Base-by-base conservation (phyloP, 129 eudicot species). In the Flaveria brownii region DNA sequence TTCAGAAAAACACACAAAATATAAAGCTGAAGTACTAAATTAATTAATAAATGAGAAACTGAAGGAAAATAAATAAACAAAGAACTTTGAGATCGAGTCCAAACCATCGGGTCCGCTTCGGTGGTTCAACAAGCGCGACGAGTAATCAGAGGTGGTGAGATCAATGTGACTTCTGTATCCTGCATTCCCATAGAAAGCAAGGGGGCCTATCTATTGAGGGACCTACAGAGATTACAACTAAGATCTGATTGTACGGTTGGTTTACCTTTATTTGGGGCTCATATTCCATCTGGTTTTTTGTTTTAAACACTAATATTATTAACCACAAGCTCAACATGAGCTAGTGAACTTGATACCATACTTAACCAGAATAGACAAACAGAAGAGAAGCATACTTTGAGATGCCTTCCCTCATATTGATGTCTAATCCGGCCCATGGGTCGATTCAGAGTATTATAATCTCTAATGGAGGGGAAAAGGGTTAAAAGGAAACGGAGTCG, bases 241-340 rank as follows among this genome's bases (percentile, higher is more conserved):
- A 77, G 61, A 30, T 68, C 14, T 56, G 12, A 55, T 39, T 57
- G n/a, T 62, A 61, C 26, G 28, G 61, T 50, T 36, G 54, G 57
- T 30, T 36, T 71, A 15, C 23, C 26, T 74, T 59, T 50, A 65
- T 65, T 51, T 50, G 64, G 64, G 23, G 9, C 17, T 33, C 1
- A 39, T 50, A 46, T 61, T 75, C 57, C 65, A 14, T 76, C 16
- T 50, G 66, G 52, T 51, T 18, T 52, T 56, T 11, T 11, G 16
- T 5, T 28, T 20, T 36, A 42, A n/a, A 62, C 67, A 49, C 46
- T 41, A 42, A 59, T 74, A 63, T 22, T 63, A 63, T 68, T 28
- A 77, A 68, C 50, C 81, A 77, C 81, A 77, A 77, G 49, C 43
- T 57, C 49, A 59, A 57, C 77, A 16, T 75, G 50, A 62, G 47